Conservation (phyloP, 2,329 filamentous ascomycete genomes). For the Paecilomyces sp. region DNA sequence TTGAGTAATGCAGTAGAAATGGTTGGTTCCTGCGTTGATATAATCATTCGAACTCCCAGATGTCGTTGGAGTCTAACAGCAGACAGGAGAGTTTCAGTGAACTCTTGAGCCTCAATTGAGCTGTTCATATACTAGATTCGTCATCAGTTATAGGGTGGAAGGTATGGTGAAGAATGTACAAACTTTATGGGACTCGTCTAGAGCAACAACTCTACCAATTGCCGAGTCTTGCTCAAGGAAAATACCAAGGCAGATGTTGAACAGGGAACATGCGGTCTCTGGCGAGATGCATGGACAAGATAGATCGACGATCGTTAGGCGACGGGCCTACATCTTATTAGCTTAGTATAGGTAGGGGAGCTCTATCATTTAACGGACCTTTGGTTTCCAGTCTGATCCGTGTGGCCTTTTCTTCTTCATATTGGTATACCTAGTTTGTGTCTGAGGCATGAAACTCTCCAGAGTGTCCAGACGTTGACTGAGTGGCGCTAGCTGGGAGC, state of each 20-base stretch:
- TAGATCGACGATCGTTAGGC: constrained; percentile 14
- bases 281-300: constrained; percentile 14
- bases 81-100: constrained; percentile 54
- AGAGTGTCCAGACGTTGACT: constrained; percentile 16
- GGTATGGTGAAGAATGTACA: neutral
- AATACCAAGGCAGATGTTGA: constrained; percentile 13
- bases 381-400: constrained; percentile 5
- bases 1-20: constrained; percentile 60
- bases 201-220: constrained; percentile 10
- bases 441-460: constrained; percentile 13
- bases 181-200: constrained; percentile 18
- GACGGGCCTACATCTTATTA: constrained; percentile 7
- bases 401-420: no score
- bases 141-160: neutral
- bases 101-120: constrained; percentile 5
- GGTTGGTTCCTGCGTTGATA: constrained; percentile 69
- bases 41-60: constrained; percentile 55
- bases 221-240: constrained; percentile 11
- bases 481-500: constrained; percentile 11
- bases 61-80: constrained; percentile 64
- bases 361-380: neutral
- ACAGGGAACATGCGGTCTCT: constrained; percentile 13
- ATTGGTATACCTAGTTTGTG: no score
- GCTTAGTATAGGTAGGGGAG: neutral
- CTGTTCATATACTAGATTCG: constrained; percentile 11